These are phyloP conservation scores for Leccinellum albellum DNA, from an alignment of 768 basidiomycete species.

Conservation along the genomic window DNA sequence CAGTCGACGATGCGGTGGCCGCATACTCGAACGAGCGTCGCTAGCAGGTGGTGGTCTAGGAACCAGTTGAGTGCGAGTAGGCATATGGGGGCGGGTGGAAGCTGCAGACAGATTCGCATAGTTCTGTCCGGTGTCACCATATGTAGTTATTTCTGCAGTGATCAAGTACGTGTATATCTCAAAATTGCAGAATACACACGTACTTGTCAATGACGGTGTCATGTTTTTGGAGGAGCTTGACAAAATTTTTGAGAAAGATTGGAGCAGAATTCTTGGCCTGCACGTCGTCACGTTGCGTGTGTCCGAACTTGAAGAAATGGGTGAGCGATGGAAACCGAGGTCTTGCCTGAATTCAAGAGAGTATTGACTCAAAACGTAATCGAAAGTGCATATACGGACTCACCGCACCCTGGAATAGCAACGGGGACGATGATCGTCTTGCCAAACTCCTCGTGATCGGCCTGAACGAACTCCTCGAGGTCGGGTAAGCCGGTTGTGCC, in stretches of 20 bases:
- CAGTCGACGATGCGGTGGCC: slow-evolving; percentile 68
- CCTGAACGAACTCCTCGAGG: slow-evolving; percentile 14
- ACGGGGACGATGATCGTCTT: slow-evolving; percentile 87
- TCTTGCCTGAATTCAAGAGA: slow-evolving; percentile 62
- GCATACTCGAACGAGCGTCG: slow-evolving; percentile 71
- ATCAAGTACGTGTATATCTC: not conserved
- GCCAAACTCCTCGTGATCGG: slow-evolving; percentile 35
- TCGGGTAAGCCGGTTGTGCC: slow-evolving; percentile 36
- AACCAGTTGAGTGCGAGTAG: slow-evolving; percentile 83
- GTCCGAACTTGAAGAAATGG: slow-evolving; percentile 80
- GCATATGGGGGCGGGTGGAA: slow-evolving; percentile 55
- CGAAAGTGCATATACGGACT: slow-evolving; percentile 22
- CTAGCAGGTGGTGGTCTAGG: slow-evolving; percentile 47
- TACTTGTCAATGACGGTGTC: slow-evolving; percentile 92
- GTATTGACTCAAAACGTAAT: not conserved
- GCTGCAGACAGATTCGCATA: slow-evolving; percentile 52
- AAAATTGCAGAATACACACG: slow-evolving; percentile 18
- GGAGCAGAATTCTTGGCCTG: slow-evolving; percentile 69
- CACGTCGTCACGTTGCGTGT: slow-evolving; percentile 93
- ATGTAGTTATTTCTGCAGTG: slow-evolving; percentile 82
- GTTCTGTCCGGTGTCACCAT: slow-evolving; percentile 63
- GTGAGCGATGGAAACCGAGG: slow-evolving; percentile 76
- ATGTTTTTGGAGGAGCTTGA: slow-evolving; percentile 51
- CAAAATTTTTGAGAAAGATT: slow-evolving; percentile 70
- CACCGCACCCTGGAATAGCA: slow-evolving; percentile 91